Base-by-base conservation (phyloP, 2,329 filamentous ascomycete species). In the Botrytis galanthina region DNA sequence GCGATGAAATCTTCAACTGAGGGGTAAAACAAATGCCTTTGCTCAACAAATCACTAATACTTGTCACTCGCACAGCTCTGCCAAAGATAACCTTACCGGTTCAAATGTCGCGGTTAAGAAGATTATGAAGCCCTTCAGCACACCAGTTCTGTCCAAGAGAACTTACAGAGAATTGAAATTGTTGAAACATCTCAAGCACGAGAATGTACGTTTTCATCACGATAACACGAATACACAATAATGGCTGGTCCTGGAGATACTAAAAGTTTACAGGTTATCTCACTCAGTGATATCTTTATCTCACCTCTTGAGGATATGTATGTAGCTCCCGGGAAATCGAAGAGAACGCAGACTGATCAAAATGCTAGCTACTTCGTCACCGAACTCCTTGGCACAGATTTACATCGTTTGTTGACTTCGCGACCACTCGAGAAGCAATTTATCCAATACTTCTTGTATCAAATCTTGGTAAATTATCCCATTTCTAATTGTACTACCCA, bases 101-200 rank as follows among this genome's bases (percentile, higher is more conserved):
- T 95, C 98, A 84, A 94, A 95, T 84, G 96, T 99, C 75, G 96
- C 96, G 74, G 95, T 99, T 82, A 99, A 99, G 89, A 99, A 99
- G 90, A 99, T 99, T 82, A 98, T 99, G 95, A 99, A 98, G 87
- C 96, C 96, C 16, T 99, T 99, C 85, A 98, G 95, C 87, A 99
- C 96, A n/a, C 95, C 96, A 1, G 96, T 99, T 74, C 88, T 99
- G 66, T 96, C 96, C 74, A 99, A 99, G 87, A 90, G 96, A 82
- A 99, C 96, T 78, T 99, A 99, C 84, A 91, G 96, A 81, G 96
- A 99, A 84, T 86, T 99, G 82, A 99, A 98, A 87, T 89, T 99
- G 76, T 87, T 99, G 81, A 99, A 98, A 87, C 96, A 99, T 82
- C 87, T 99, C 75, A 91, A 91, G 82, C 96, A 99, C 83, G 96